Base-by-base conservation (phyloP, 179 eudicot species). In the Sideroxylon spinosum region DNA sequence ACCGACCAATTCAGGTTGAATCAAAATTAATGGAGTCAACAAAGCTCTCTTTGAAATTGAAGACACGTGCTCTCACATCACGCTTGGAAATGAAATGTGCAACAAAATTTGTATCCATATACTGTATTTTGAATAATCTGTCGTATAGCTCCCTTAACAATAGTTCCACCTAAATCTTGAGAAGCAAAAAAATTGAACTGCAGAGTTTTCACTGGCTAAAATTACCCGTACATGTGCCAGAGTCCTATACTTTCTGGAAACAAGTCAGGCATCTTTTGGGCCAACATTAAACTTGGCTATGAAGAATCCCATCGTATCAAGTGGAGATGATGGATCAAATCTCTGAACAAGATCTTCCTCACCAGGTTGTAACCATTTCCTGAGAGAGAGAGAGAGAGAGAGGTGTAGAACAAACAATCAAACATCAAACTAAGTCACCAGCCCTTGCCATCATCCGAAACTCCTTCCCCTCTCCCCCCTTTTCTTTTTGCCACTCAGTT, bases 291-390 rank as follows among this genome's bases (percentile, higher is more conserved):
- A 94, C 85, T 94, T 94, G 63, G 98, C 98, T 76, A 94, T 93
- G 86, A 94, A 94, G 79, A 94, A 94, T n/a, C 98, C 98, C 17
- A 94, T 94, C 61, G 97, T 94, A 74, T 93, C 98, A 12, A 91
- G 88, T 37, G 83, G 74, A 1, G 83, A 62, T n/a, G 97, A 91
- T 2, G 98, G 98, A 83, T 94, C 98, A 77, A 94, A 94, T 76
- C 97, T 88, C 82, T 94, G 98, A 77, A 94, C 97, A 56, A 94
- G 89, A 76, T 90, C 86, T 84, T 89, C 97, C 84, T 94, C 98
- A 28, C 97, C 97, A 4, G 93, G 93, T 76, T 84, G 86, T 71
- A 94, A 84, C 98, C 98, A 94, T 81, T 91, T 91, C 88, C 91
- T 88, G 86, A 28, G 71, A 37, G 5, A 37, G 44, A 37, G 44